phyloP scores from a whole-genome alignment of 2,329 filamentous ascomycete genomes.

The Anthostomella pinea region DNA sequence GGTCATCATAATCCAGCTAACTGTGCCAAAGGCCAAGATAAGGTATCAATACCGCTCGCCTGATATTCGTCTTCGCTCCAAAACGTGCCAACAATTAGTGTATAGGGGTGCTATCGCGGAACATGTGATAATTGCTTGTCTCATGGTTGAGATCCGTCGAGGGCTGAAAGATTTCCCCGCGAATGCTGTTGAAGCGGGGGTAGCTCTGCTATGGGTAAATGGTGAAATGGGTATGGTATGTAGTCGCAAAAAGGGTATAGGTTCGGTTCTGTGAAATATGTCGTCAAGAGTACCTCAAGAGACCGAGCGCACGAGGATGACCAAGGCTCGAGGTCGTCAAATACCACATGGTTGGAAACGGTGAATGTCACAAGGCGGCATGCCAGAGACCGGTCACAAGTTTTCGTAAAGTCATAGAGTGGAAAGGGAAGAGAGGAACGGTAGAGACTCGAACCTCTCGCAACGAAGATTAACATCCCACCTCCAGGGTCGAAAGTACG shows the following conservation, averaged over 20 bases:
- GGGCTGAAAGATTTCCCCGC: constrained; percentile 11
- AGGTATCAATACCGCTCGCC: no score
- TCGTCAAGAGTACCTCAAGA: constrained; percentile 9
- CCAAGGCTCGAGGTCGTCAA: constrained; percentile 25
- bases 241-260: constrained; percentile 23
- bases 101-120: no score
- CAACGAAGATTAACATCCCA: constrained; percentile 18
- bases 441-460: constrained; percentile 26
- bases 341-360: constrained; percentile 14
- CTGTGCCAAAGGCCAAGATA: no score
- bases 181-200: constrained; percentile 23
- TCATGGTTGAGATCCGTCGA: no score
- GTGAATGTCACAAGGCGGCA: constrained; percentile 11
- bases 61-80: no score
- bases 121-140: no score
- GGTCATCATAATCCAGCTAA: no score
- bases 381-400: constrained; percentile 14
- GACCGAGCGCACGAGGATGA: constrained; percentile 27
- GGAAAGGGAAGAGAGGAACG: constrained; percentile 16
- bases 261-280: constrained; percentile 13
- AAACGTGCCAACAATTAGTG: no score
- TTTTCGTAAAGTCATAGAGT: constrained; percentile 27
- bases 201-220: constrained; percentile 20
- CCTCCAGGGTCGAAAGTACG: constrained; percentile 27
- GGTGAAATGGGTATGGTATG: constrained; percentile 20